Conservation (phyloP, 2,329 filamentous ascomycete genomes). For the Xylariaceae sp. region DNA sequence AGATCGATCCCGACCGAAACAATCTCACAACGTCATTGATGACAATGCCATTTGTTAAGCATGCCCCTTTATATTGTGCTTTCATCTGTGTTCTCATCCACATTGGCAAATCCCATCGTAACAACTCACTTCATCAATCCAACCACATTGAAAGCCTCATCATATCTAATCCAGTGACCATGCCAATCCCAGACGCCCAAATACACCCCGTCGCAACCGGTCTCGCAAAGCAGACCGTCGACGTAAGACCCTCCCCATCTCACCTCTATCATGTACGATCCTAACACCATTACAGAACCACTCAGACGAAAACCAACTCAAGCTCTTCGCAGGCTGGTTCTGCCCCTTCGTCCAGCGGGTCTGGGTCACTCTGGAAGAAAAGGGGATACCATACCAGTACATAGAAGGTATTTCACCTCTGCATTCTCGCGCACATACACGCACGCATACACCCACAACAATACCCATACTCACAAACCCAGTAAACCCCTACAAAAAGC, state of each 20-base stretch:
- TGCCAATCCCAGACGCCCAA: conserved; percentile 27
- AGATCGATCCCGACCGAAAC: neutral
- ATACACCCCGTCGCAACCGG: conserved; percentile 28
- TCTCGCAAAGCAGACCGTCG: conserved; percentile 26
- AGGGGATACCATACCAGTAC: conserved; percentile 54
- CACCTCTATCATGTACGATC: neutral
- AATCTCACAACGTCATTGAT: conserved; percentile 6
- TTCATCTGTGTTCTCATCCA: no score
- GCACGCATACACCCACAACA: no score
- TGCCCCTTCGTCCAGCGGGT: conserved; percentile 45
- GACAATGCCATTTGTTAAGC: neutral
- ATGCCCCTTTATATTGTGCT: no score
- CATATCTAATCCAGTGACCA: conserved; percentile 6
- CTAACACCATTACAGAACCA: conserved; percentile 24
- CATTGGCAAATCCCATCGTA: no score
- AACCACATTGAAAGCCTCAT: neutral
- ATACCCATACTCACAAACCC: no score
- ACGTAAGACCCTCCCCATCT: conserved; percentile 14
- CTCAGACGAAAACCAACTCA: conserved; percentile 21
- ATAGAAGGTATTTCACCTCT: conserved; percentile 35
- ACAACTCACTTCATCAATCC: neutral
- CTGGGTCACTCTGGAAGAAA: conserved; percentile 55
- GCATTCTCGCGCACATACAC: no score
- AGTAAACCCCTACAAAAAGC: conserved; percentile 57
- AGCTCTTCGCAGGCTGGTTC: conserved; percentile 23